Base-by-base conservation (phyloP, 345 rosid genomes). In the Nephelium lappaceum region DNA sequence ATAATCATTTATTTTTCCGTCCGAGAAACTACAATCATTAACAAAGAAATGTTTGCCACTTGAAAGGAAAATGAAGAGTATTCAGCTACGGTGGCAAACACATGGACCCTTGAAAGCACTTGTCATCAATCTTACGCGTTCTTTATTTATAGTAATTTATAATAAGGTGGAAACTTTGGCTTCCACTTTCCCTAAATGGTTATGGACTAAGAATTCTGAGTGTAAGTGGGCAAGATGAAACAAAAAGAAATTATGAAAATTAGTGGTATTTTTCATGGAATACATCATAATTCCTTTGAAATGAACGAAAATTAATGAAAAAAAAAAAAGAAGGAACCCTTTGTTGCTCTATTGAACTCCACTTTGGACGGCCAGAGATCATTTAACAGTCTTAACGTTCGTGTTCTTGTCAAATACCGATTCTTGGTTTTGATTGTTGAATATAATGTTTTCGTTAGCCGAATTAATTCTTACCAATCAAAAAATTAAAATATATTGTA, bases 171-270 rank as follows among this genome's bases (percentile, higher is more conserved):
- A 83, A 62, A 82, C 60, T 76, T 67, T 75, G 47, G 66, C 19
- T 49, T 75, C 81, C 90, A 81, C 86, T 84, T 90, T 85, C 94
- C 94, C 95, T 12, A 84, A 90, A 84, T 79, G 79, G 83, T 94
- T 68, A 91, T 86, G 89, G 82, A 93, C 94, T 86, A 87, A 75
- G 92, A 83, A 85, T 67, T 60, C 27, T 68, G 36, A 55, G 64
- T 73, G 83, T 68, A 24, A 62, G 64, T 73, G 83, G 74, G 38
- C 61, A 60, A 77, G 57, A 66, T 47, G 43, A 66, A 75, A 76
- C 27, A 76, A 73, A 23, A 21, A 23, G 58, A 23, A 84, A 76
- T 76, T 53, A 73, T 71, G 60, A 42, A 70, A 67, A 27, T 5
- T 57, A 14, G 51, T 21, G 8, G 31, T 47, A 42, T 24, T 75